Evolutionary conservation across 345 rosid species (phyloP).

Genomic region (Cardamine chenopodiifolia): DNA sequence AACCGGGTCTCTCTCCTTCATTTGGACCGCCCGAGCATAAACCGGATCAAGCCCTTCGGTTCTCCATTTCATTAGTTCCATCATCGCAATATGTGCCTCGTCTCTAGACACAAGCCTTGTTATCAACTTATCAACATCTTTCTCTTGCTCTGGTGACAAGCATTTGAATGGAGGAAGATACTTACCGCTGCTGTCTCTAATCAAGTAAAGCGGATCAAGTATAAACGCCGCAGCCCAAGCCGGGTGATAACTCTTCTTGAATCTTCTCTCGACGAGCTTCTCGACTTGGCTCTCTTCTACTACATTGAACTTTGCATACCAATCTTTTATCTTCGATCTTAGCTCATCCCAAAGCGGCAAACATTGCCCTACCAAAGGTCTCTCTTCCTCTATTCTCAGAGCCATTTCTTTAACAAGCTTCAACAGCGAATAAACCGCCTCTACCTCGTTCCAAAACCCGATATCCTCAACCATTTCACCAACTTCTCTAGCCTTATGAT

Average conservation of each 20-base stretch:
- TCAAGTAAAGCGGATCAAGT: constrained; percentile 91
- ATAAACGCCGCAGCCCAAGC: constrained; percentile 97
- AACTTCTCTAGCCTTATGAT: constrained; percentile 69
- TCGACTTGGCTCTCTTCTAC: constrained; percentile 65
- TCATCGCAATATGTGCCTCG: constrained; percentile 93
- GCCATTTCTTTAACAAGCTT: constrained; percentile 84
- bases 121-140: constrained; percentile 91
- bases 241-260: constrained; percentile 91
- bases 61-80: constrained; percentile 99
- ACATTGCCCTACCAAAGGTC: constrained; percentile 93
- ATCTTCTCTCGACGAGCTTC: constrained; percentile 78
- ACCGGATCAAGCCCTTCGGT: constrained; percentile 97
- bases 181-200: constrained; percentile 76
- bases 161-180: constrained; percentile 94
- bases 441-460: constrained; percentile 89
- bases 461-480: constrained; percentile 71
- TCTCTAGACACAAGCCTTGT: constrained; percentile 94
- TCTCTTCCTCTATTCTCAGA: constrained; percentile 72
- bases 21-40: constrained; percentile 96
- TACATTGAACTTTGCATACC: constrained; percentile 76
- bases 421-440: constrained; percentile 76
- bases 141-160: constrained; percentile 83
- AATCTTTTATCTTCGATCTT: constrained; percentile 75
- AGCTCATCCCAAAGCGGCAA: constrained; percentile 96
- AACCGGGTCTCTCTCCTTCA: constrained; percentile 88